phyloP scores from a whole-genome alignment of 768 basidiomycete species.

The Amanita exitialis region DNA sequence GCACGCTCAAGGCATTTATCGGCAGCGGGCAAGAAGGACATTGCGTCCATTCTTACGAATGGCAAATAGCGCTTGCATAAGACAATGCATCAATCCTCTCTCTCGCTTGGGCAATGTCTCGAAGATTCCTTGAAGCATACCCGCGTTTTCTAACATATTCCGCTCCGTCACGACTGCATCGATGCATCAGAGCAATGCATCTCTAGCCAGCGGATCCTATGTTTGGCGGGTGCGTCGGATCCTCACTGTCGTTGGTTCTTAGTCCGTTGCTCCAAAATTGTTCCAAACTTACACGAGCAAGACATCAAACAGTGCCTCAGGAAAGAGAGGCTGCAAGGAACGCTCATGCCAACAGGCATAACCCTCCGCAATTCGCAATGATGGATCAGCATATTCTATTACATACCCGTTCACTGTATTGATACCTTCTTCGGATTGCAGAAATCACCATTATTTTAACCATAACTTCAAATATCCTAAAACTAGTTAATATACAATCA shows the following conservation, averaged over 20 bases:
- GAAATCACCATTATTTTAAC: not conserved
- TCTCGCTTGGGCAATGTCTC: not conserved
- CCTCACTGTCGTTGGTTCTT: not conserved
- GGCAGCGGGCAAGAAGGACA: slow-evolving; percentile 79
- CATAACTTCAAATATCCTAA: not conserved
- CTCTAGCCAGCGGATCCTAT: not conserved
- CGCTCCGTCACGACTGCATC: not conserved
- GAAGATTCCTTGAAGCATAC: not conserved
- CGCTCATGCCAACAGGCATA: not conserved
- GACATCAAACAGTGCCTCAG: not conserved
- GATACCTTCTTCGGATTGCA: not conserved
- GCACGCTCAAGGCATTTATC: slow-evolving; percentile 80
- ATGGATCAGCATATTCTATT: not conserved
- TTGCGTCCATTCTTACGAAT: slow-evolving; percentile 55
- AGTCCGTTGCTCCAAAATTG: not conserved
- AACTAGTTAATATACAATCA: not conserved
- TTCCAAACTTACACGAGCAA: no score
- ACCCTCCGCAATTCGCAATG: not conserved
- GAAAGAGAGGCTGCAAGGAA: not conserved
- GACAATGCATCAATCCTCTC: not conserved
- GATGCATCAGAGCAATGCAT: not conserved
- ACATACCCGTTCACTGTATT: not conserved
- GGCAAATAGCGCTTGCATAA: slow-evolving; percentile 13
- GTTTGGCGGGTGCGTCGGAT: not conserved
- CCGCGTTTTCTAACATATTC: not conserved